Evolutionary conservation across 768 basidiomycete species (phyloP), one percentile per base, ranked within the genome.

Genomic region (Porpolomopsis calyptriformis): DNA sequence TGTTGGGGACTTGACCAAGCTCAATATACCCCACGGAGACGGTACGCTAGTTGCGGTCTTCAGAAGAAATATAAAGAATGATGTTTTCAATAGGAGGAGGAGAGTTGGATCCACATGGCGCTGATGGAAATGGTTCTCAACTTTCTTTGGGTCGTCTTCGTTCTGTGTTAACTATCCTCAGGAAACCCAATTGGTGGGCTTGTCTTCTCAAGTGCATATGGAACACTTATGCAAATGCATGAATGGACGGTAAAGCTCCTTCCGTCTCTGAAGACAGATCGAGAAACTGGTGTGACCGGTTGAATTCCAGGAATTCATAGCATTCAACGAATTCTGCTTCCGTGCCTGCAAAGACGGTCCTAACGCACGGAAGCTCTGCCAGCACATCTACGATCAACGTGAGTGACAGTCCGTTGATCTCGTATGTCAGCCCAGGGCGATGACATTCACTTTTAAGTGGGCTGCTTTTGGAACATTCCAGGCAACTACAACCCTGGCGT

Each of bases 131-230:
- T 52, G 75, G 72, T 70, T 55, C 44, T 59, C 41, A 3, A 38
- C 16, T 51, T 24, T 46, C n/a, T 14, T 14, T 20, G 38, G 19
- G 20, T 42, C 33, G 19, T 22, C 14, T 42, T 47, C 42, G 20
- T 26, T 29, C 29, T 36, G 29, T 27, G 18, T 48, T 20, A 45
- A 51, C 22, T 33, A 46, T 40, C 10, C 25, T 46, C 47, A 68
- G 70, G 74, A 12, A 79, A 77, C 54, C 78, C 73, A 8, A 72
- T 76, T 26, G 83, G 81, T 23, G 80, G 76, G 2, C 69, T 85
- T 35, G 78, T 88, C n/a, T 85, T 85, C 59, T 81, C 82, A 18
- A 71, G 47, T 49, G 80, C 78, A n/a, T 85, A 80, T 60, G 79
- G 76, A 18, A 62, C 65, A 39, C 51, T 76, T 3, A 51, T 73